A percentile compares a stretch with the other conserved stretches of the same genome.
Conservation (phyloP, 1,139 yeast genomes). For the Taiozyma sp. region DNA sequence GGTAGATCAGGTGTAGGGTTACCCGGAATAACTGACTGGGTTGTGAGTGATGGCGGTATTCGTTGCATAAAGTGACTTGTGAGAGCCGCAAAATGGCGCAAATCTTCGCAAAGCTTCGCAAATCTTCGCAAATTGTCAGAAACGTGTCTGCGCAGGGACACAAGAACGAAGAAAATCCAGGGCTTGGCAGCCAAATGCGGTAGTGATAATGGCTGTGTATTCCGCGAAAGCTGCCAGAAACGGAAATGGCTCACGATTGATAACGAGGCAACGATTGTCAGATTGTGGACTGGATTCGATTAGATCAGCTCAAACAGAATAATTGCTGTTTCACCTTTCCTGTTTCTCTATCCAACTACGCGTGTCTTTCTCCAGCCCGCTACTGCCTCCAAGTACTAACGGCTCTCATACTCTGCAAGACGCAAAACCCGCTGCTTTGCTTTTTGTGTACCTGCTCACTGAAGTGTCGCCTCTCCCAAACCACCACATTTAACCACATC, state of each 20-base stretch:
- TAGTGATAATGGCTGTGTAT: background rate
- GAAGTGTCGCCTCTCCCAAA: background rate
- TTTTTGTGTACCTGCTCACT: background rate
- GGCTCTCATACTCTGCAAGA: background rate
- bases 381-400: background rate
- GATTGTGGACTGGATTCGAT: background rate
- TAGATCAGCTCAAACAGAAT: background rate
- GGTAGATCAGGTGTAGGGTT: no score
- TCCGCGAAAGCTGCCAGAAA: background rate
- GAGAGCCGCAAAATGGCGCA: background rate
- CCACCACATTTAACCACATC: background rate
- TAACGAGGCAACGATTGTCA: background rate
- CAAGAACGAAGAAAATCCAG: background rate
- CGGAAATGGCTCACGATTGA: background rate
- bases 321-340: background rate
- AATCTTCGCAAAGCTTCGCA: no score
- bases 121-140: background rate
- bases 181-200: background rate
- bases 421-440: background rate
- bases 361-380: background rate
- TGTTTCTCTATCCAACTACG: background rate
- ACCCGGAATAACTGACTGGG: no score
- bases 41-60: no score
- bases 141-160: background rate
- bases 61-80: no score